Evolutionary conservation across 352 stramenopile genomes (phyloP), one percentile per base, ranked within the genome.

Genomic region (Thalassiosira livingstoniorum): DNA sequence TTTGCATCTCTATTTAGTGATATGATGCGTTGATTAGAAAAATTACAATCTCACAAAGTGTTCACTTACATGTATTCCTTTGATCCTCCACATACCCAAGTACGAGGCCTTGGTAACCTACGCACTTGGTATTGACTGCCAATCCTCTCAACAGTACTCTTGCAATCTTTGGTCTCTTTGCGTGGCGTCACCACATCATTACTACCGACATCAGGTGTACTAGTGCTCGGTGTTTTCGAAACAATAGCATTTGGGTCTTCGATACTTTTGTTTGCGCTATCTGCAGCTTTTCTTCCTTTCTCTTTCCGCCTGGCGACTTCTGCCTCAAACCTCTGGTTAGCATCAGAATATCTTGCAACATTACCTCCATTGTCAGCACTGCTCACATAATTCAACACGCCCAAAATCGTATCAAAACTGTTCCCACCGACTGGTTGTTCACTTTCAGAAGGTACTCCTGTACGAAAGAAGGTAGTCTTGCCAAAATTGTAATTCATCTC

Each of bases 401-500:
- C 53, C 18, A 27, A 18, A 13, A 83, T 63, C 0, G 61, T 58
- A 37, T 78, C 60, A 71, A 75, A 71, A 32, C 58, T 45, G 18
- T 75, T 1, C n/a, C n/a, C n/a, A n/a, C n/a, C n/a, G n/a, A n/a
- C 18, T 58, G 11, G n/a, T 61, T 58, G 18, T 45, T 27, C 13
- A 47, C 25, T 29, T 21, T 13, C 18, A 47, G 23, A 43, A 1
- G 11, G 51, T 23, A 23, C 21, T 37, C 4, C n/a, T 29, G 78
- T 34, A 15, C 70, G 15, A 39, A 27, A 78, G 27, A 86, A 81
- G 2, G 32, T 81, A 1, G 61, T 60, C 0, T 57, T 51, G 23
- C 78, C 78, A 75, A 86, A 86, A 27, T 86, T 66, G 25, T 67
- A 86, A 51, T 75, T 4, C 13, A 39, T 43, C 42, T 78, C 39